Base-by-base conservation (phyloP, 129 eudicot species). In the Escallonia herrerae region DNA sequence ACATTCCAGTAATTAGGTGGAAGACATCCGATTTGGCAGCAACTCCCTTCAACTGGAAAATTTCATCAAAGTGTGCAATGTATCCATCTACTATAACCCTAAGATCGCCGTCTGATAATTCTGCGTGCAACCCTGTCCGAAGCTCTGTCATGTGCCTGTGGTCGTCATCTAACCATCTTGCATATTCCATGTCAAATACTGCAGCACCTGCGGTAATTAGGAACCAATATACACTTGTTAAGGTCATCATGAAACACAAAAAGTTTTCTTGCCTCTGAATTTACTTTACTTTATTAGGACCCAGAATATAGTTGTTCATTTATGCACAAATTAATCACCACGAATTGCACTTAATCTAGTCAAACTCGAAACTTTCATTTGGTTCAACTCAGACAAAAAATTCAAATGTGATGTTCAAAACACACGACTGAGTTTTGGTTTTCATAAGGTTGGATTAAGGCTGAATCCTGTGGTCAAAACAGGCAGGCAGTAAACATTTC, bases 161-260 rank as follows among this genome's bases (percentile, higher is more conserved):
- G 66, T 93, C 87, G 43, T 93, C 96, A 53, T 93, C 98, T 54
- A 93, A 66, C 98, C 98, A 93, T 78, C 96, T 80, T 33, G 90
- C 77, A 76, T 93, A 93, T 76, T 93, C 98, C 96, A 93, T 86
- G 77, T 93, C 96, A 37, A 88, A 93, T 15, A 86, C 81, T 53
- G 96, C 93, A 67, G 95, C 98, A 68, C 95, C 98, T 89, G 74
- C 71, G 73, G 55, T 58, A 38, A 7, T 52, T 52, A 39, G 13
- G 5, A 40, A 52, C 1, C 40, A 37, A 2, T 7, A 8, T 49
- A 22, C n/a, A n/a, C n/a, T n/a, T n/a, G n/a, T n/a, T n/a, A n/a
- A n/a, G n/a, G n/a, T n/a, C n/a, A n/a, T n/a, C n/a, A n/a, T n/a
- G n/a, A n/a, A n/a, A n/a, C n/a, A n/a, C n/a, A n/a, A 6, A 6